Evolutionary conservation across 2,329 filamentous ascomycete genomes (phyloP).

Genomic region (Colletotrichum somersetense): DNA sequence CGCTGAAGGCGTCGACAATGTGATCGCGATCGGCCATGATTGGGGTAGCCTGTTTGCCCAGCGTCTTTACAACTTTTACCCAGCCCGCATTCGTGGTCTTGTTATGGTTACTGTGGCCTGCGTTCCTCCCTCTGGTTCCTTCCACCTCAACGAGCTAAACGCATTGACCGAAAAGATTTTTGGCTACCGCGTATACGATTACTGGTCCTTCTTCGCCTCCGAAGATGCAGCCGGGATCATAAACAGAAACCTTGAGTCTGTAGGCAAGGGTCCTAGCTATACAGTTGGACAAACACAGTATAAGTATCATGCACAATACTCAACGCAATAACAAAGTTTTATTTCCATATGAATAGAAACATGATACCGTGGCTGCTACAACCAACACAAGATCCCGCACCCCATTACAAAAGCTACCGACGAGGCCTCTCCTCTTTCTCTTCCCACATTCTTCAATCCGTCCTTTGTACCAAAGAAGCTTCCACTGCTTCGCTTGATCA

Average conservation of each 20-base stretch:
- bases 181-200: constrained; percentile 55
- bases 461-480: too few species aligned
- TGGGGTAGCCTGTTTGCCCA: constrained; percentile 59
- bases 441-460: too few species aligned
- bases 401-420: too few species aligned
- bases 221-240: constrained; percentile 55
- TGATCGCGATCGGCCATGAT: constrained; percentile 62
- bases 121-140: constrained; percentile 49
- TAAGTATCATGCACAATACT: too few species aligned
- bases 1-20: constrained; percentile 50
- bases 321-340: too few species aligned
- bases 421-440: too few species aligned
- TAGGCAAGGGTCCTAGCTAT: too few species aligned
- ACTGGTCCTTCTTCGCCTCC: constrained; percentile 61
- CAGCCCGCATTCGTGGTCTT: constrained; percentile 55
- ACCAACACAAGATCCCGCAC: too few species aligned
- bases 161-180: constrained; percentile 48
- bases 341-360: too few species aligned
- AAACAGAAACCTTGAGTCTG: constrained; percentile 53
- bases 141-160: constrained; percentile 54
- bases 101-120: constrained; percentile 59
- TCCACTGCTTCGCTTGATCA: too few species aligned
- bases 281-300: too few species aligned
- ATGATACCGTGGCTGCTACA: too few species aligned
- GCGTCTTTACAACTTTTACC: constrained; percentile 57